These are phyloP conservation scores for Globisporangium takayamanum DNA, from an alignment of 352 stramenopile species.

Conservation along the genomic window DNA sequence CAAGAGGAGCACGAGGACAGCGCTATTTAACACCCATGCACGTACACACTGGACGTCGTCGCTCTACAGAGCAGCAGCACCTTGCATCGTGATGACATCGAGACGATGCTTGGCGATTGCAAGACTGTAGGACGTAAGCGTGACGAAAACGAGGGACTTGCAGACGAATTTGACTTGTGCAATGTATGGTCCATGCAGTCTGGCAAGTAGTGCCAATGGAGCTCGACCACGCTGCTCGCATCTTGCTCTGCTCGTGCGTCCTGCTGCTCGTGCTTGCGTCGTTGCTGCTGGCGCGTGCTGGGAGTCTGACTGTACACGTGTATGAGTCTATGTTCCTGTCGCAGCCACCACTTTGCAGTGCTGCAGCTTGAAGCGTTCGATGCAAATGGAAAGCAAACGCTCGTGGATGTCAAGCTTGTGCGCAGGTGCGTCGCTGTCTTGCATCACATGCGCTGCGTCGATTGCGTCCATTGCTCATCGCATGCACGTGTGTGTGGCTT, in stretches of 20 bases:
- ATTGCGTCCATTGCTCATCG: background rate
- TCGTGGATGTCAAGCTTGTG: conserved; percentile 23
- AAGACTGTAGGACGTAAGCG: background rate
- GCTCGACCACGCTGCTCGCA: conserved; percentile 7
- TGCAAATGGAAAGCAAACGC: background rate
- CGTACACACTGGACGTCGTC: too few species aligned
- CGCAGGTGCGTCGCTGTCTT: conserved; percentile 19
- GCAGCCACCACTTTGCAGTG: conserved; percentile 37
- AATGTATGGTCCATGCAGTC: too few species aligned
- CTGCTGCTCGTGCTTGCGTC: background rate
- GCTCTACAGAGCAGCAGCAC: too few species aligned
- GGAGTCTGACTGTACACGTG: background rate
- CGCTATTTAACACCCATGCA: too few species aligned
- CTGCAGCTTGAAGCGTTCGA: conserved; percentile 20
- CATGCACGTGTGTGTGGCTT: background rate
- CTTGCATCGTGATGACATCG: background rate
- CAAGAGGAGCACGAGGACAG: too few species aligned
- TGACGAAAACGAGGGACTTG: background rate
- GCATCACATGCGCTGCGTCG: background rate
- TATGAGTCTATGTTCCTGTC: background rate
- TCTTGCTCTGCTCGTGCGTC: conserved; percentile 8
- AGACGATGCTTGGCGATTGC: background rate
- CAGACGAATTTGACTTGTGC: background rate
- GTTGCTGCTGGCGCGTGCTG: background rate
- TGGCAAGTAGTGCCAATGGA: background rate